Conservation (phyloP, 352 stramenopile species). For the Pythium utonaiense region DNA sequence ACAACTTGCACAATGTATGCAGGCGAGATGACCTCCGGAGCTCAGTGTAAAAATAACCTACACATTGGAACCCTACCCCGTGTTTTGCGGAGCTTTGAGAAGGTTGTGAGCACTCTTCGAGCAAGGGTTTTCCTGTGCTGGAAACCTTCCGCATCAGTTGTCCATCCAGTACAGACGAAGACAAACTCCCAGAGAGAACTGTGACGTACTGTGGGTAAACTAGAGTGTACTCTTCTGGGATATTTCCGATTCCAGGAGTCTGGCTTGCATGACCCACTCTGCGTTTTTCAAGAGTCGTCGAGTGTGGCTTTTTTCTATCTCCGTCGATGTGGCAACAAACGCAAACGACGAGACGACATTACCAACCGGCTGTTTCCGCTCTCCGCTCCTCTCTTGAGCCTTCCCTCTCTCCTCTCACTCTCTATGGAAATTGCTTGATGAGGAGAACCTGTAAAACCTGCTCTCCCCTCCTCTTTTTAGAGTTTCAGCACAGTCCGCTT, state of each 20-base stretch:
- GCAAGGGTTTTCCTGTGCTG: neutral
- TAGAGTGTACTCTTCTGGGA: no score
- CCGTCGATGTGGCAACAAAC: conserved; percentile 18
- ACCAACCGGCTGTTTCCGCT: conserved; percentile 23
- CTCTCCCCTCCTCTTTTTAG: conserved; percentile 1
- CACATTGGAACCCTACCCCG: neutral
- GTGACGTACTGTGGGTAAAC: no score
- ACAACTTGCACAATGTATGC: neutral
- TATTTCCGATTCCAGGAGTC: no score
- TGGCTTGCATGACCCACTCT: no score
- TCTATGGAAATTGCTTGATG: conserved; percentile 4
- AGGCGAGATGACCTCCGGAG: neutral
- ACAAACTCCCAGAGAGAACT: no score
- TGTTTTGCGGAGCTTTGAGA: neutral
- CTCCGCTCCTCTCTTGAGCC: conserved; percentile 8
- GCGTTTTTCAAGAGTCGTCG: neutral
- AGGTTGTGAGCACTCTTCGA: neutral
- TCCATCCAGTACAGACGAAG: no score
- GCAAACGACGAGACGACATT: conserved; percentile 19
- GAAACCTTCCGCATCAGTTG: no score
- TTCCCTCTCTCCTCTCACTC: conserved; percentile 9
- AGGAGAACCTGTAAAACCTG: neutral
- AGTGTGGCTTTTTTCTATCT: conserved; percentile 22
- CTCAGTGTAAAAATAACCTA: neutral
- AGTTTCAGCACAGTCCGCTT: conserved; percentile 28